Evolutionary conservation across 352 stramenopile genomes (phyloP).

Genomic region (Albugo candida): DNA sequence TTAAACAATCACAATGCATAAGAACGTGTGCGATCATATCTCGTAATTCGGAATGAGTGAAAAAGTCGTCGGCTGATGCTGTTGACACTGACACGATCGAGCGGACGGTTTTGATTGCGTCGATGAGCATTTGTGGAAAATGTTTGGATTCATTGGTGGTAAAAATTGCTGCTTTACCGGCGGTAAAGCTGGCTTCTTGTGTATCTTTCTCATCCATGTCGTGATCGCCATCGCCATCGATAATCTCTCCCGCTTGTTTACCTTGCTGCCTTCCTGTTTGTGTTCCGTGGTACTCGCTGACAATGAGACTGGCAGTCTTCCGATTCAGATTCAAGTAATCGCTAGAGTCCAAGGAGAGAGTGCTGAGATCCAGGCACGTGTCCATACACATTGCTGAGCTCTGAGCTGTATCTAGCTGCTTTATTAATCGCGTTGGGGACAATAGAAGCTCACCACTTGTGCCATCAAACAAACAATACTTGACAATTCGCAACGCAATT

Average conservation of each 20-base stretch:
- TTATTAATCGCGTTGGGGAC: neutral
- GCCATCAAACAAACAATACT: slow-evolving; percentile 66
- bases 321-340: no score
- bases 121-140: slow-evolving; percentile 55
- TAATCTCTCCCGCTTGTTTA: slow-evolving; percentile 20
- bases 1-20: slow-evolving; percentile 37
- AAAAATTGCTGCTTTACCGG: no score
- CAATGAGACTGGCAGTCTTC: no score
- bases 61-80: slow-evolving; percentile 43
- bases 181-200: slow-evolving; percentile 5
- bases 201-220: slow-evolving; percentile 16
- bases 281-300: no score
- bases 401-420: neutral
- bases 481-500: slow-evolving; percentile 63
- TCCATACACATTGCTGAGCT: neutral
- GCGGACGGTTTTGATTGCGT: slow-evolving; percentile 66
- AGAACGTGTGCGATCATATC: slow-evolving; percentile 35
- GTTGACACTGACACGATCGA: slow-evolving; percentile 53
- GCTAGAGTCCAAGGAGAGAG: neutral
- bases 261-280: neutral
- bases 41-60: slow-evolving; percentile 22
- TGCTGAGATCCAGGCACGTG: neutral
- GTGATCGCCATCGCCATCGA: slow-evolving; percentile 16
- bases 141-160: slow-evolving; percentile 10
- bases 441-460: neutral